Percentiles rank a stretch among this genome's conserved stretches.
phyloP scores from a whole-genome alignment of 352 stramenopile genomes.

The Pythium vanterpoolii region DNA sequence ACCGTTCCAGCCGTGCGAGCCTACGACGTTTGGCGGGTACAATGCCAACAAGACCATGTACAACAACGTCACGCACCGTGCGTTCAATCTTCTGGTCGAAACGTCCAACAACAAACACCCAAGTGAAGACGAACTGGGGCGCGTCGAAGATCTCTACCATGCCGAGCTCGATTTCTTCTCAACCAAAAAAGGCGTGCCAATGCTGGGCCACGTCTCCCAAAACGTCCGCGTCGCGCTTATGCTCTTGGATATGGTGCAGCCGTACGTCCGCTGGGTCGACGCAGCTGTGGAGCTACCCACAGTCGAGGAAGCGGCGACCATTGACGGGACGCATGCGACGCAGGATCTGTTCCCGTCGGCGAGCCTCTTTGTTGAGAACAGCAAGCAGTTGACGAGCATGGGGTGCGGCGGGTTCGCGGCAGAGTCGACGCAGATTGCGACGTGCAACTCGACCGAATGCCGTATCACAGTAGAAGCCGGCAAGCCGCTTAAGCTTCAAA shows the following conservation, averaged over 20 bases:
- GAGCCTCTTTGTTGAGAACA: constrained; percentile 37
- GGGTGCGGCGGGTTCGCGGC: constrained; percentile 43
- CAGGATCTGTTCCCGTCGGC: constrained; percentile 37
- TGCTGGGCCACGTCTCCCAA: constrained; percentile 90
- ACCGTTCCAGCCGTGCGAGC: constrained; percentile 78
- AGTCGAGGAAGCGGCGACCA: background rate
- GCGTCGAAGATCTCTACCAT: constrained; percentile 59
- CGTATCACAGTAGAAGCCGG: constrained; percentile 21
- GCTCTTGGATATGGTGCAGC: constrained; percentile 94
- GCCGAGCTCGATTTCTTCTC: constrained; percentile 62
- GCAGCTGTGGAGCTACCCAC: constrained; percentile 11
- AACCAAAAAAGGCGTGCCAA: constrained; percentile 21
- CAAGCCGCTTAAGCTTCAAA: constrained; percentile 49
- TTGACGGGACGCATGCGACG: background rate
- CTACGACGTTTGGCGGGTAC: constrained; percentile 91
- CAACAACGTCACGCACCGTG: constrained; percentile 90
- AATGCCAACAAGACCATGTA: constrained; percentile 87
- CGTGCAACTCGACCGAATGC: constrained; percentile 47
- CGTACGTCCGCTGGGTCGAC: constrained; percentile 88
- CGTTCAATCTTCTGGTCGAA: constrained; percentile 97
- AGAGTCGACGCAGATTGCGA: constrained; percentile 36
- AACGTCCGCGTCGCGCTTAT: constrained; percentile 95
- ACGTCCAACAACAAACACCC: constrained; percentile 92
- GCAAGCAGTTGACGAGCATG: constrained; percentile 43
- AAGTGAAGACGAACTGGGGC: constrained; percentile 60